A percentile compares a stretch with the other conserved stretches of the same genome.
These are phyloP conservation scores for Fomitopsis palustris DNA, from an alignment of 1,284 basidiomycete species.

Conservation along the genomic window DNA sequence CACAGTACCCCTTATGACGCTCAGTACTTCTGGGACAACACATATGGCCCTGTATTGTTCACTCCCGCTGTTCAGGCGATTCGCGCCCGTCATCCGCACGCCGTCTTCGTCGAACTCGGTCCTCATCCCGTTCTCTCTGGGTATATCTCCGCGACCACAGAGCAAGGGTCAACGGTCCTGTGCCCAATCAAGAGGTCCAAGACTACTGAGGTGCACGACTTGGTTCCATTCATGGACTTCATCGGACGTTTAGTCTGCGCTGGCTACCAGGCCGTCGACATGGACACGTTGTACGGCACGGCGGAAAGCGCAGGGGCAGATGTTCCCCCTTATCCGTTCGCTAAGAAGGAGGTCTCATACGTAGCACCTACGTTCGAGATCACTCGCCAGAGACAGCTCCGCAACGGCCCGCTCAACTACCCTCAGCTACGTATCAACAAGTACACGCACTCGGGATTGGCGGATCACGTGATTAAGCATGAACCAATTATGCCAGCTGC, in stretches of 20 bases:
- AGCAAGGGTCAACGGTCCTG: not conserved
- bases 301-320: not conserved
- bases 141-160: conserved; percentile 26
- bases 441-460: conserved; percentile 34
- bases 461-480: conserved; percentile 36
- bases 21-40: conserved; percentile 36
- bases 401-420: conserved; percentile 33
- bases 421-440: conserved; percentile 30
- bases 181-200: conserved; percentile 1
- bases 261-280: conserved; percentile 13
- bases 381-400: conserved; percentile 15
- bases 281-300: conserved; percentile 12
- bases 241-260: conserved; percentile 13
- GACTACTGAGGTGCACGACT: not conserved
- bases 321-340: conserved; percentile 17
- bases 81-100: conserved; percentile 11
- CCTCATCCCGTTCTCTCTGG: conserved; percentile 35
- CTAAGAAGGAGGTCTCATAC: conserved; percentile 13
- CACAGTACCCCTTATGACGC: conserved; percentile 14
- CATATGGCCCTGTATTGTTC: conserved; percentile 31
- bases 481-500: conserved; percentile 44
- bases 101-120: conserved; percentile 30
- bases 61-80: conserved; percentile 18
- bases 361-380: conserved; percentile 5
- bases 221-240: not conserved